phyloP scores from a whole-genome alignment of 441 rosid genomes.

The Gossypium schwendimanii region DNA sequence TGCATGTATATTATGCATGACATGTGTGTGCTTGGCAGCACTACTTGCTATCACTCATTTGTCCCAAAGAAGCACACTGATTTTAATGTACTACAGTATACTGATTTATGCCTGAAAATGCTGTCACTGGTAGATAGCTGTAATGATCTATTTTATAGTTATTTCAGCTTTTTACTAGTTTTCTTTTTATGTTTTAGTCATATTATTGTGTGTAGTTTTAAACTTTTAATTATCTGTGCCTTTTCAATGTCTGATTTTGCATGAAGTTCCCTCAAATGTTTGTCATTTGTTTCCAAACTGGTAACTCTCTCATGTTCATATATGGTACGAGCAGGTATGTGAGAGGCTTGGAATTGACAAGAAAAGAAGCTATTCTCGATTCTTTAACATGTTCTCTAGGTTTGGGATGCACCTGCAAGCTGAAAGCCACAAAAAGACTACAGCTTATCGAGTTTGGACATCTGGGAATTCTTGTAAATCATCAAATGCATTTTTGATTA shows the following conservation, averaged over 20 bases:
- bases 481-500: slow-evolving; percentile 37
- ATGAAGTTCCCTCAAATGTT: neutral
- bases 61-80: neutral
- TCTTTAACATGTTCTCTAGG: slow-evolving; percentile 55
- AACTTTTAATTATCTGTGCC: neutral
- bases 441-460: slow-evolving; percentile 73
- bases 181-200: neutral
- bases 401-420: slow-evolving; percentile 71
- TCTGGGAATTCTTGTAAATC: slow-evolving; percentile 42
- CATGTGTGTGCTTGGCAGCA: neutral
- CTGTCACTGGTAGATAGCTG: neutral
- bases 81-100: neutral
- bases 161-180: neutral
- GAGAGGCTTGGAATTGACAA: slow-evolving; percentile 77
- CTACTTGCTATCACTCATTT: neutral
- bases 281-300: neutral
- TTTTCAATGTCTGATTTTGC: slow-evolving; percentile 3
- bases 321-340: slow-evolving; percentile 48
- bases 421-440: slow-evolving; percentile 61
- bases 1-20: neutral
- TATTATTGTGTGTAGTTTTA: neutral
- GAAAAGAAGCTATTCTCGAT: slow-evolving; percentile 70
- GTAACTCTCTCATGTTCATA: slow-evolving; percentile 14
- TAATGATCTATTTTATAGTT: slow-evolving; percentile 1
- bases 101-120: neutral